Conservation (phyloP, 805 yeast genomes). For the Hanseniaspora guilliermondii region DNA sequence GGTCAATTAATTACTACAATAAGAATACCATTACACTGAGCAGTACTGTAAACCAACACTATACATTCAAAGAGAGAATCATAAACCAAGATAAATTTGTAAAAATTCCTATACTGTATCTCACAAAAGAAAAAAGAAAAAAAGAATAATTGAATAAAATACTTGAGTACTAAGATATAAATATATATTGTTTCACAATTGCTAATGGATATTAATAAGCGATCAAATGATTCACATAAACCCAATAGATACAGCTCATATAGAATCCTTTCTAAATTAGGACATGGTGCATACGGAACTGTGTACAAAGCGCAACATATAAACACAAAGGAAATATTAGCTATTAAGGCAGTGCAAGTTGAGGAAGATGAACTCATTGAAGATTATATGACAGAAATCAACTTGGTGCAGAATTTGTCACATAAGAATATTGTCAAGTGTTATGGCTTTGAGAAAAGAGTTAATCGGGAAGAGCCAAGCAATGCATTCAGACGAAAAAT, state of each 20-base stretch:
- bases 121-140: no score
- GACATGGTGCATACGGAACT: slow-evolving; percentile 83
- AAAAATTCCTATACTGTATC: no score
- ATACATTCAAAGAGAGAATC: no score
- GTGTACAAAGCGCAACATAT: slow-evolving; percentile 67
- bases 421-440: slow-evolving; percentile 88
- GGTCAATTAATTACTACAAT: no score
- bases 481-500: neutral
- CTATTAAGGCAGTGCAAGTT: slow-evolving; percentile 65
- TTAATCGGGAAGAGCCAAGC: slow-evolving; percentile 23
- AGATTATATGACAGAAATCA: slow-evolving; percentile 49
- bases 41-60: no score
- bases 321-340: slow-evolving; percentile 55
- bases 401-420: slow-evolving; percentile 58
- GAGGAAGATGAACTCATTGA: slow-evolving; percentile 57
- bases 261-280: slow-evolving; percentile 52
- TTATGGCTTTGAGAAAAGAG: slow-evolving; percentile 72
- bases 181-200: neutral
- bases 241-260: slow-evolving; percentile 26
- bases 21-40: no score
- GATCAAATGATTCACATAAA: neutral
- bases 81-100: no score
- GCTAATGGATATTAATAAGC: neutral
- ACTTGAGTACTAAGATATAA: no score
- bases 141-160: no score